Conservation (phyloP, 2,329 filamentous ascomycete species). For the Pseudocercospora pini-densiflorae region DNA sequence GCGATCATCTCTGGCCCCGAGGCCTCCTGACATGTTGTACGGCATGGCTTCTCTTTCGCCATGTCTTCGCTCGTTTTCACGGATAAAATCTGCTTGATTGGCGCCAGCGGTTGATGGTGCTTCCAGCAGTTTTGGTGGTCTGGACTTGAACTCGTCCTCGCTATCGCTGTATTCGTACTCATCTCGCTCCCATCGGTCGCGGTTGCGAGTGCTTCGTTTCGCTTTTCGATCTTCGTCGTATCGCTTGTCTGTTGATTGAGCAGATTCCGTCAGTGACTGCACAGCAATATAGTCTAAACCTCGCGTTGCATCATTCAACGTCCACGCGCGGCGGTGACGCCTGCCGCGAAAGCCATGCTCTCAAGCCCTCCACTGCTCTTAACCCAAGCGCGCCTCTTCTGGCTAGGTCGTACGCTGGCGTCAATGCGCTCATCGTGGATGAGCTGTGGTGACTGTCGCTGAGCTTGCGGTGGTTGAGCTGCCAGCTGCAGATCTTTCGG, state of each 20-base stretch:
- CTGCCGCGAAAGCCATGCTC: slow-evolving; percentile 1
- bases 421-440: slow-evolving; percentile 22
- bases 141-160: slow-evolving; percentile 39
- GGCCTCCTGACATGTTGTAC: slow-evolving; percentile 34
- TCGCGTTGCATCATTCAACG: slow-evolving; percentile 14
- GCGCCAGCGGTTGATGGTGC: slow-evolving; percentile 31
- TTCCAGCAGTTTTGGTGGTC: slow-evolving; percentile 41
- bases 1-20: slow-evolving; percentile 29
- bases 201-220: slow-evolving; percentile 32
- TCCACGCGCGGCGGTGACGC: slow-evolving; percentile 17
- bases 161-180: slow-evolving; percentile 42
- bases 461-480: slow-evolving; percentile 1
- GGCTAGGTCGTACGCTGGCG: slow-evolving; percentile 19
- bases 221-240: slow-evolving; percentile 39
- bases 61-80: slow-evolving; percentile 33
- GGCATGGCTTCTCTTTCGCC: slow-evolving; percentile 35
- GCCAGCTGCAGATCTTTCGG: background rate
- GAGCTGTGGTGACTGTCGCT: slow-evolving; percentile 15
- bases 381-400: slow-evolving; percentile 24
- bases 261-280: slow-evolving; percentile 28
- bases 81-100: slow-evolving; percentile 35
- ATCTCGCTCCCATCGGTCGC: slow-evolving; percentile 37
- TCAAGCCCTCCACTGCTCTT: slow-evolving; percentile 15
- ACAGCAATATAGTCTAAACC: slow-evolving; percentile 16
- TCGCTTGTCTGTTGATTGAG: slow-evolving; percentile 34